A percentile compares a stretch with the other conserved stretches of the same genome.
Evolutionary conservation across 2,329 filamentous ascomycete species (phyloP).

Genomic region (Madurella fahalii): DNA sequence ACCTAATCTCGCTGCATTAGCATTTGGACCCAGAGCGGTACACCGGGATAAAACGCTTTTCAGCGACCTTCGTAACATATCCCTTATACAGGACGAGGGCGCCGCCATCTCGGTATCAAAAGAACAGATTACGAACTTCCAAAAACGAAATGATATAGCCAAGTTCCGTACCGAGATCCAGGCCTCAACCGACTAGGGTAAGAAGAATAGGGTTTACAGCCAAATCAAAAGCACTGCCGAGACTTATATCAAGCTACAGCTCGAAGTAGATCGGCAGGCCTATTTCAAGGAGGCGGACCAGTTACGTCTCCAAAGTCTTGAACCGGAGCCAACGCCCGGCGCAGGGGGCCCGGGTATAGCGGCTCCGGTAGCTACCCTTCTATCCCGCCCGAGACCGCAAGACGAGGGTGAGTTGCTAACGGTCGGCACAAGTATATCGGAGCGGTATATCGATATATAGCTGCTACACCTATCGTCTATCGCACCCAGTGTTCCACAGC

Average conservation of each 20-base stretch:
- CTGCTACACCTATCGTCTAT: slow-evolving; percentile 11
- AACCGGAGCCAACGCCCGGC: slow-evolving; percentile 8
- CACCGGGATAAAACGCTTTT: slow-evolving; percentile 11
- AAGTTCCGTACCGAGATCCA: slow-evolving; percentile 6
- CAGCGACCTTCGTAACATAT: slow-evolving; percentile 12
- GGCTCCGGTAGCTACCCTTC: slow-evolving; percentile 11
- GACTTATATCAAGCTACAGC: slow-evolving; percentile 11
- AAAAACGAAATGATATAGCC: slow-evolving; percentile 11
- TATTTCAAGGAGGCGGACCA: slow-evolving; percentile 13
- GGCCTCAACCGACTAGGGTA: slow-evolving; percentile 1
- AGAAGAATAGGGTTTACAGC: slow-evolving; percentile 11
- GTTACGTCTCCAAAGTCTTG: slow-evolving; percentile 12
- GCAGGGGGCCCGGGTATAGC: slow-evolving; percentile 6
- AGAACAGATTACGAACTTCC: slow-evolving; percentile 12
- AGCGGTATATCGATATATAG: slow-evolving; percentile 9
- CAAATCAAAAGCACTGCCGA: slow-evolving; percentile 8
- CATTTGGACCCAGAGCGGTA: slow-evolving; percentile 9
- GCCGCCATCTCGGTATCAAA: slow-evolving; percentile 8
- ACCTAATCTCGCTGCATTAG: slow-evolving; percentile 11
- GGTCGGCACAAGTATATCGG: slow-evolving; percentile 1
- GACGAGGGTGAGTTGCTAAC: slow-evolving; percentile 1
- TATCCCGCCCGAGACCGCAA: slow-evolving; percentile 1
- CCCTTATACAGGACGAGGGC: slow-evolving; percentile 10
- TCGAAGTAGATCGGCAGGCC: slow-evolving; percentile 11
- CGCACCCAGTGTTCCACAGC: background rate